phyloP scores from a whole-genome alignment of 2,329 filamentous ascomycete species.

The Penicillium nordicum region DNA sequence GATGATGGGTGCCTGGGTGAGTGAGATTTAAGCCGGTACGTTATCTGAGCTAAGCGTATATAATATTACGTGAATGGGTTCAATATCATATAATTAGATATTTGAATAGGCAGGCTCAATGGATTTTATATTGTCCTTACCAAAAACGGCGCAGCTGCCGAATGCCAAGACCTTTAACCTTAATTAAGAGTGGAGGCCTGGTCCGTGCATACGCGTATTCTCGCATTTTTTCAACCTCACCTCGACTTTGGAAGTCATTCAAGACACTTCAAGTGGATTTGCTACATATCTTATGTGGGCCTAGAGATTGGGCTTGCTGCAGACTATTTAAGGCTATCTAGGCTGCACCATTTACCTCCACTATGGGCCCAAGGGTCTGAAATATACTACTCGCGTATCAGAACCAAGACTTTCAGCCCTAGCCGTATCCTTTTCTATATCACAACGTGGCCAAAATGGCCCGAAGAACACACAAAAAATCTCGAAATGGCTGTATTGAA shows the following conservation, averaged over 20 bases:
- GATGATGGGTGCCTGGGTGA: too few species aligned
- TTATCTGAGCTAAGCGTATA: too few species aligned
- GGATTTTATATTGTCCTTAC: not conserved
- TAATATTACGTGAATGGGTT: too few species aligned
- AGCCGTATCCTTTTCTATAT: not conserved
- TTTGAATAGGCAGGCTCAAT: not conserved
- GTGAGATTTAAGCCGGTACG: too few species aligned
- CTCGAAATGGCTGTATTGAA: slow-evolving; percentile 37
- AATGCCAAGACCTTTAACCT: not conserved
- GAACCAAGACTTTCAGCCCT: not conserved
- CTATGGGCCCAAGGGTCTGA: not conserved
- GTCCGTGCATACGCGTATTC: slow-evolving; percentile 7
- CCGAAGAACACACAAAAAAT: slow-evolving; percentile 34
- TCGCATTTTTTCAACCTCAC: not conserved
- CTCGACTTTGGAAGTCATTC: not conserved
- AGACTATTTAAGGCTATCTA: not conserved
- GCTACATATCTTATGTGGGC: not conserved
- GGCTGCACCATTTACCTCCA: not conserved
- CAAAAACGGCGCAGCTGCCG: not conserved
- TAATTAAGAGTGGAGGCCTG: not conserved
- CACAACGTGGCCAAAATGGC: not conserved
- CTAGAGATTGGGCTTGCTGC: not conserved
- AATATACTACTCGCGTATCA: not conserved
- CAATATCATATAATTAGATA: too few species aligned
- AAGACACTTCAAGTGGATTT: not conserved